phyloP scores from a whole-genome alignment of 306 rosid species.

The Medicago truncatula region MtrunA17r5.0-ANR NC_053045.1:59215501-59216000 shows the following conservation, averaged over 20 bases:
- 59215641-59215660: slow-evolving; percentile 54
- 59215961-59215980: slow-evolving; percentile 78
- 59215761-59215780: slow-evolving; percentile 80
- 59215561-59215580: slow-evolving; percentile 47
- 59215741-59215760: slow-evolving; percentile 72
- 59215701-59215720: slow-evolving; percentile 68
- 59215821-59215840: slow-evolving; percentile 78
- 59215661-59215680: slow-evolving; percentile 65
- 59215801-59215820: slow-evolving; percentile 81
- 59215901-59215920: slow-evolving; percentile 88
- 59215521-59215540: neutral
- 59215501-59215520: neutral
- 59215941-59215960: slow-evolving; percentile 85
- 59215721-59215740: slow-evolving; percentile 58
- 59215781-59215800: slow-evolving; percentile 78
- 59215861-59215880: slow-evolving; percentile 74
- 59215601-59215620: slow-evolving; percentile 83
- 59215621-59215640: slow-evolving; percentile 63
- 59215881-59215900: slow-evolving; percentile 74
- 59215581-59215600: slow-evolving; percentile 93
- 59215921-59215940: slow-evolving; percentile 73
- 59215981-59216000: slow-evolving; percentile 79
- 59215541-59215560: slow-evolving; percentile 45
- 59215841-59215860: slow-evolving; percentile 75
- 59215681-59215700: slow-evolving; percentile 78